Evolutionary conservation across 2,329 filamentous ascomycete species (phyloP), one percentile per base, ranked within the genome.

Genomic region (Epichloe coenophiala): DNA sequence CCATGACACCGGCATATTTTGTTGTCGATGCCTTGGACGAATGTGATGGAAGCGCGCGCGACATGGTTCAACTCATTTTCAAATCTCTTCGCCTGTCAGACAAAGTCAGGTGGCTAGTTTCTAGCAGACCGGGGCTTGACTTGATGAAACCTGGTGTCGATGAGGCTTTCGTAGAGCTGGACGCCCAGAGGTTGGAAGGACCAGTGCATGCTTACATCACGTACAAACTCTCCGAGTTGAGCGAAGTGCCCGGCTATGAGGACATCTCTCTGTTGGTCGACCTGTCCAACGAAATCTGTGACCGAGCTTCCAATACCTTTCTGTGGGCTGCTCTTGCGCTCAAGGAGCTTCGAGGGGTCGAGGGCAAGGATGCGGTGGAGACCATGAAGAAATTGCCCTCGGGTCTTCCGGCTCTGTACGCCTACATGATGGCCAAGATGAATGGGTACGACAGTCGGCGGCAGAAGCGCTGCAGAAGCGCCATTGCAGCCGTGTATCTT

Each of bases 11-110:
- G 0, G 63, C 61, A 0, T 71, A 67, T 54, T 49, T 77, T 12
- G 54, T 75, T 5, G 61, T 77, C 46, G 71, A 77, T 57, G 72
- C 68, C 4, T 67, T 77, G 1, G 71, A 77, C 53, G 71, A 77
- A 55, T 76, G 71, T 53, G 55, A 52, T 36, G 53, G 36, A 17
- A 63, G 58, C 31, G 51, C 58, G 12, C 17, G 42, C 4, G 48
- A 59, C 38, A 65, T 74, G 46, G 60, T 74, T n/a, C 45, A 64
- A 6, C 56, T 72, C 11, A 63, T 74, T 37, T 53, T 53, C 27
- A 50, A 60, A n/a, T 63, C 60, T 35, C 57, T 59, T 9, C 31
- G 33, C 47, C 56, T 51, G 49, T 46, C 60, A 39, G 43, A 57
- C 19, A 57, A 57, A 15, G 54, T 69, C 23, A 72, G 68, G 54